Evolutionary conservation across 164 flowering plant genomes (phyloP).

Genomic region (Berberis vulgaris): DNA sequence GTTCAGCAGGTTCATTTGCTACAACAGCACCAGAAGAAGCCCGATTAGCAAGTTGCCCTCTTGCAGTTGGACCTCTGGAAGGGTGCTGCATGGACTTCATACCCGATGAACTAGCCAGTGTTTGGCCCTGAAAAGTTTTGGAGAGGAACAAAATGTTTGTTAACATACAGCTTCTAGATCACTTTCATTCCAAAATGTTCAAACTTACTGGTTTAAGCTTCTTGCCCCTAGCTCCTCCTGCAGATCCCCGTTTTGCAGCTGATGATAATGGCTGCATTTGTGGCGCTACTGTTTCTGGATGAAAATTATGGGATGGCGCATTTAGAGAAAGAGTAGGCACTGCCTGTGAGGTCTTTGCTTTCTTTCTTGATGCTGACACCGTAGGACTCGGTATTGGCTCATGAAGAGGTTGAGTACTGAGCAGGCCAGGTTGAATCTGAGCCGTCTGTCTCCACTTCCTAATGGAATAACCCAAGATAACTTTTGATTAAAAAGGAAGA

Average conservation of each 20-base stretch:
- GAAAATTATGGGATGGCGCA: constrained; percentile 3
- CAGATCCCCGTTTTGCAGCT: constrained; percentile 7
- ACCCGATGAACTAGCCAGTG: neutral
- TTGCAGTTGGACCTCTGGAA: constrained; percentile 1
- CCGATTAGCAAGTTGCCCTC: constrained; percentile 2
- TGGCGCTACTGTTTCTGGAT: constrained; percentile 4
- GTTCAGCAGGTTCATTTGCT: constrained; percentile 2
- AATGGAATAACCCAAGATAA: neutral
- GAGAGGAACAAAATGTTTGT: too few relatives aligned
- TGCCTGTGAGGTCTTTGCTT: constrained; percentile 4
- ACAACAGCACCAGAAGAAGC: constrained; percentile 6
- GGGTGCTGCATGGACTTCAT: constrained; percentile 6
- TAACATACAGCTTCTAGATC: neutral
- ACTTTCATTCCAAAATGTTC: neutral
- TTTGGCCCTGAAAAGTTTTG: neutral
- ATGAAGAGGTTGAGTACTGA: constrained; percentile 6
- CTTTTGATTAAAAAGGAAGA: neutral
- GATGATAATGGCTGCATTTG: constrained; percentile 8
- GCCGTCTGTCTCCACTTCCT: constrained; percentile 9
- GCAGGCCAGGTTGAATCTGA: neutral
- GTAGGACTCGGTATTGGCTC: constrained; percentile 9
- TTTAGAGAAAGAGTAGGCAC: constrained; percentile 1
- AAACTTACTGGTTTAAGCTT: constrained; percentile 7
- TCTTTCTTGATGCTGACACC: constrained; percentile 8
- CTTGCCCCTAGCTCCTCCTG: constrained; percentile 7